These are phyloP conservation scores for Novymonas esmeraldas DNA, from an alignment of 208 protist species.

Conservation along the genomic window DNA sequence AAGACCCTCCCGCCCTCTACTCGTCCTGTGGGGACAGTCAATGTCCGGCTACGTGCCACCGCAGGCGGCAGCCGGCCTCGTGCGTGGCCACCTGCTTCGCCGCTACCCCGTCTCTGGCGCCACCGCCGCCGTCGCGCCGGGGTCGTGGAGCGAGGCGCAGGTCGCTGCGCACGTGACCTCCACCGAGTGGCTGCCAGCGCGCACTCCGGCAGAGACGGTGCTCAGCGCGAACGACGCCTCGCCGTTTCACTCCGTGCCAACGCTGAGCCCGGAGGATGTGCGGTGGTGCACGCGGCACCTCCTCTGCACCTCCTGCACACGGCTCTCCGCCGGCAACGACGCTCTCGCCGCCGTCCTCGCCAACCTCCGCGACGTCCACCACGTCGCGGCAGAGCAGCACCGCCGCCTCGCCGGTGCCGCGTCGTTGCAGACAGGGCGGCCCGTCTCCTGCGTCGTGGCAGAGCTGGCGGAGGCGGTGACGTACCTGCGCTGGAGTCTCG, in stretches of 20 bases:
- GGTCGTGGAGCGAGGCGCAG: background rate
- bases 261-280: conserved; percentile 18
- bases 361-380: conserved; percentile 5
- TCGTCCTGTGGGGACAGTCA: conserved; percentile 23
- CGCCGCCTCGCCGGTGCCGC: conserved; percentile 37
- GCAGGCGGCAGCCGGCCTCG: conserved; percentile 1
- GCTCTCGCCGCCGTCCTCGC: background rate
- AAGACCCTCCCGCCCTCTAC: background rate
- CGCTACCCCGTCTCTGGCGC: conserved; percentile 12
- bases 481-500: conserved; percentile 20
- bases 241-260: conserved; percentile 25
- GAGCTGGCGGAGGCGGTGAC: conserved; percentile 19
- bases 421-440: conserved; percentile 47
- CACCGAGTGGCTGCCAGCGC: background rate
- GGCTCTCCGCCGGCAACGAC: background rate
- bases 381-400: conserved; percentile 17
- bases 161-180: background rate
- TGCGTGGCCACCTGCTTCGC: conserved; percentile 6
- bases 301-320: background rate
- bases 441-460: conserved; percentile 26
- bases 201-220: conserved; percentile 10
- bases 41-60: conserved; percentile 14
- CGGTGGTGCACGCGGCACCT: conserved; percentile 9
- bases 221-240: conserved; percentile 25
- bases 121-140: background rate